phyloP scores from a whole-genome alignment of 176 grass and related monocot genomes.

The Saccharum spontaneum region DNA sequence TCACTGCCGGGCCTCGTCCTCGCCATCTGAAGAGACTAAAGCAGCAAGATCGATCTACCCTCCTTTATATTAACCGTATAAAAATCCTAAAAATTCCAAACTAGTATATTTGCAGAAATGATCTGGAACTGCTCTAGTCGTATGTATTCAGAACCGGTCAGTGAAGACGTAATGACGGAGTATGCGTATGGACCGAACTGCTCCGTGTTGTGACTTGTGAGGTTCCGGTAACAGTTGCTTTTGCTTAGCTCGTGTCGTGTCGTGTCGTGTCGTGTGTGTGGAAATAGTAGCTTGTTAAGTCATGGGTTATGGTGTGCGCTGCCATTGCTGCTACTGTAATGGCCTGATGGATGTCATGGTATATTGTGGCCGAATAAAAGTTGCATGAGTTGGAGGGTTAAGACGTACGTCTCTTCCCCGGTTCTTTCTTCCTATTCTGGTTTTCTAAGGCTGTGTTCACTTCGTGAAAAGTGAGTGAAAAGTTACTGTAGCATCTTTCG shows the following conservation, averaged over 20 bases:
- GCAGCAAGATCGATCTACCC: not conserved
- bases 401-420: not conserved
- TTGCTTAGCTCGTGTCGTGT: not conserved
- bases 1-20: conserved; percentile 19
- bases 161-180: not conserved
- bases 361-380: not conserved
- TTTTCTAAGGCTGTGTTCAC: too few relatives aligned
- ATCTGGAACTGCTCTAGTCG: not conserved
- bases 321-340: not conserved
- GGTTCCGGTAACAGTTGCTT: not conserved
- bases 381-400: not conserved
- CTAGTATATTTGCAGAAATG: not conserved
- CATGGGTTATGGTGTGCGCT: conserved; percentile 3
- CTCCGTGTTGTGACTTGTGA: not conserved
- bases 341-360: not conserved
- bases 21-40: conserved; percentile 2
- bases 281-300: not conserved
- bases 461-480: too few relatives aligned
- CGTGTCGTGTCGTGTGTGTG: not conserved
- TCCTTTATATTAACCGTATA: not conserved
- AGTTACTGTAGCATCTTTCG: too few relatives aligned
- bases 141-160: not conserved
- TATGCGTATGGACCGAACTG: not conserved
- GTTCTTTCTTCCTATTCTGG: not conserved
- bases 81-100: not conserved